Evolutionary conservation across 108 stramenopile species (phyloP).

Genomic region (Conticribra guillardii): DNA sequence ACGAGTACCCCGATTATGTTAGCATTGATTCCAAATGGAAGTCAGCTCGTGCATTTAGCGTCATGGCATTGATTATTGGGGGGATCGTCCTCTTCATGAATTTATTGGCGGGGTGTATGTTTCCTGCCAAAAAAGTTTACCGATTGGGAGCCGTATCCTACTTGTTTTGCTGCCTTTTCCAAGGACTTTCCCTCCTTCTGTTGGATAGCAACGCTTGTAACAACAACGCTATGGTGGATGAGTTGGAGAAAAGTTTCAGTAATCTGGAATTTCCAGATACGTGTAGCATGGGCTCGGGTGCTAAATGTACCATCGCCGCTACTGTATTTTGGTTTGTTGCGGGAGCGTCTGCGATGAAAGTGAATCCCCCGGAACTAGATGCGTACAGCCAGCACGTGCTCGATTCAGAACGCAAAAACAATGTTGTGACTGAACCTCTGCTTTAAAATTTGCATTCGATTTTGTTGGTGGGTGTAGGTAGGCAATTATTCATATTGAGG

Average conservation of each 20-base stretch:
- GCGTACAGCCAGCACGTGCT: too few relatives aligned
- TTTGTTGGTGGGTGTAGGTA: too few relatives aligned
- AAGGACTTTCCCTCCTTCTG: conserved; percentile 46
- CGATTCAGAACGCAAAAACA: too few relatives aligned
- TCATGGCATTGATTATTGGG: conserved; percentile 43
- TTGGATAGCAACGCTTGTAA: conserved; percentile 47
- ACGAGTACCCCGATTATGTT: conserved; percentile 24
- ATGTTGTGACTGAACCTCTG: too few relatives aligned
- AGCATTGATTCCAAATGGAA: conserved; percentile 45
- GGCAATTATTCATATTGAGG: too few relatives aligned
- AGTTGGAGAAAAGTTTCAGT: not conserved
- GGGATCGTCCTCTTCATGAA: conserved; percentile 21
- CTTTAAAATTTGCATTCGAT: too few relatives aligned
- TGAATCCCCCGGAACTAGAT: too few relatives aligned
- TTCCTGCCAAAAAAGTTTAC: not conserved
- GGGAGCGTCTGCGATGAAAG: too few relatives aligned
- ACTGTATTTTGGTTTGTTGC: conserved; percentile 33
- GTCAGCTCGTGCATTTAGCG: conserved; percentile 37
- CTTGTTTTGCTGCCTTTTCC: conserved; percentile 30
- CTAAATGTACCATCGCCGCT: conserved; percentile 25
- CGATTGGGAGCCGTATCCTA: conserved; percentile 5
- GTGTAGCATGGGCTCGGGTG: conserved; percentile 13
- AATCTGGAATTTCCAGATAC: conserved; percentile 16
- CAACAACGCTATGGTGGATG: conserved; percentile 17
- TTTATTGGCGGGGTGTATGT: conserved; percentile 18